phyloP scores from a whole-genome alignment of 805 yeast genomes.

The Yamadazyma philogaea region DNA sequence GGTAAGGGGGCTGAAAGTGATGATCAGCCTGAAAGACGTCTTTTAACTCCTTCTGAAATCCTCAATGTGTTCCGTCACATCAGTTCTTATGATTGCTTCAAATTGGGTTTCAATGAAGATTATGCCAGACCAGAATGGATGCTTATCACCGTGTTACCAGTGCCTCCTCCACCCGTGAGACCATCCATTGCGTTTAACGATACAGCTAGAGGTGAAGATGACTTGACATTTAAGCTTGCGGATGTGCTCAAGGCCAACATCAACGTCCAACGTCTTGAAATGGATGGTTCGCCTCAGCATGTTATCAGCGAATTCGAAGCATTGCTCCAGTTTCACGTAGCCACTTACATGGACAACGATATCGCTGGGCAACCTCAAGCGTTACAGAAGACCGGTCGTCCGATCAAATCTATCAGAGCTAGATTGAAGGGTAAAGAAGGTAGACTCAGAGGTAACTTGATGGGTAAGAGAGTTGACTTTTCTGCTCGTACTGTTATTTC shows the following conservation, averaged over 20 bases:
- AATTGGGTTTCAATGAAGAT: slow-evolving; percentile 89
- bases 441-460: slow-evolving; percentile 94
- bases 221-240: slow-evolving; percentile 93
- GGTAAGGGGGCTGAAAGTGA: slow-evolving; percentile 72
- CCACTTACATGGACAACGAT: slow-evolving; percentile 99
- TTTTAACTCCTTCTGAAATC: slow-evolving; percentile 84
- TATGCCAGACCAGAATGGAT: slow-evolving; percentile 99
- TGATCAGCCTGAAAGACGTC: slow-evolving; percentile 86
- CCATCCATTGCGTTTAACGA: slow-evolving; percentile 98
- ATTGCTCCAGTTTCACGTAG: slow-evolving; percentile 93
- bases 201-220: slow-evolving; percentile 98
- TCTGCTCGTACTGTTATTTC: slow-evolving; percentile 99
- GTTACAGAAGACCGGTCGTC: slow-evolving; percentile 96
- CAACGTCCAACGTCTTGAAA: slow-evolving; percentile 94
- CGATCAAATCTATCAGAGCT: slow-evolving; percentile 98
- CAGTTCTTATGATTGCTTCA: slow-evolving; percentile 73
- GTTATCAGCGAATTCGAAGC: slow-evolving; percentile 96
- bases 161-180: slow-evolving; percentile 99
- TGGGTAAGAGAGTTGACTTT: slow-evolving; percentile 99
- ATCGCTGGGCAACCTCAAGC: slow-evolving; percentile 99
- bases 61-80: slow-evolving; percentile 90
- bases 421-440: slow-evolving; percentile 99
- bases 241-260: slow-evolving; percentile 96
- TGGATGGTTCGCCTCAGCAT: slow-evolving; percentile 99
- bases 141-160: slow-evolving; percentile 95